Percentiles rank a stretch among this genome's conserved stretches.
Evolutionary conservation across 257 asterid genomes (phyloP).

Genomic region (Paraleonurus japonicus): DNA sequence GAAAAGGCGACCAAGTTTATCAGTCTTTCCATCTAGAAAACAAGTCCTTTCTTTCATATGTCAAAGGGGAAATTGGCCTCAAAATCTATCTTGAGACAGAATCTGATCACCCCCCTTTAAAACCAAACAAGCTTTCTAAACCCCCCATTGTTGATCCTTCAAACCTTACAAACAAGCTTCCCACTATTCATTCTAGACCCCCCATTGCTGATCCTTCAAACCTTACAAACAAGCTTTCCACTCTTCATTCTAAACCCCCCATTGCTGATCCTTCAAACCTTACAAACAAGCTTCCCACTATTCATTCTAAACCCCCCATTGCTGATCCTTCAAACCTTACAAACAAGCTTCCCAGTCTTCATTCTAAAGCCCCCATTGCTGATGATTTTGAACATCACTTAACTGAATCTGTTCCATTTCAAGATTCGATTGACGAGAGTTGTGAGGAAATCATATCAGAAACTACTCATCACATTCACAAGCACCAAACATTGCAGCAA

Average conservation of each 20-base stretch:
- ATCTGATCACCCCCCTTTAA: slow-evolving; percentile 29
- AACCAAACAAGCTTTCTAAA: slow-evolving; percentile 23
- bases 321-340: background rate
- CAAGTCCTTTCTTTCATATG: slow-evolving; percentile 45
- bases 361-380: slow-evolving; percentile 24
- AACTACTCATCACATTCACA: slow-evolving; percentile 37
- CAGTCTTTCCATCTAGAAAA: slow-evolving; percentile 60
- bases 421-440: slow-evolving; percentile 27
- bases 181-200: background rate
- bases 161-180: background rate
- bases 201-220: slow-evolving; percentile 11
- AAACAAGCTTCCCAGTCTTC: slow-evolving; percentile 12
- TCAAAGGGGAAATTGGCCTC: slow-evolving; percentile 69
- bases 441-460: slow-evolving; percentile 26
- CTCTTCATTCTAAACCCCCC: slow-evolving; percentile 29
- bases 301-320: background rate
- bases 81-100: slow-evolving; percentile 47
- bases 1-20: slow-evolving; percentile 62
- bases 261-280: background rate
- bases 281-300: background rate
- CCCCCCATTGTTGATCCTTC: slow-evolving; percentile 14
- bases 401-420: slow-evolving; percentile 19
- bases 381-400: slow-evolving; percentile 17
- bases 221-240: slow-evolving; percentile 11
- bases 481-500: slow-evolving; percentile 39